These are phyloP conservation scores for Agapanthus africanus DNA, from an alignment of 106 monocot species.

Conservation along the genomic window DNA sequence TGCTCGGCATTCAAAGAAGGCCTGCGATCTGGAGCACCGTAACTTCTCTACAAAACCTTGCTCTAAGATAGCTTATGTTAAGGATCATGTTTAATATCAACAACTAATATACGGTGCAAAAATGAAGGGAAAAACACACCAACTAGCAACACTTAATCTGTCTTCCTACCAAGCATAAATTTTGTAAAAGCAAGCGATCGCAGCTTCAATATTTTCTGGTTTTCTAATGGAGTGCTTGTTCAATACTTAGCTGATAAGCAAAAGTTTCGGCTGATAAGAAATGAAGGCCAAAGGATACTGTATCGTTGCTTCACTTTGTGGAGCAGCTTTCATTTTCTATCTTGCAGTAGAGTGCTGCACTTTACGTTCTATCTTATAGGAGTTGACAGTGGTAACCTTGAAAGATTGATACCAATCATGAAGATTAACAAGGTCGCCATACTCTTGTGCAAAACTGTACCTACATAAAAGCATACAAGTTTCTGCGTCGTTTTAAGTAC, in stretches of 20 bases:
- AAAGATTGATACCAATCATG: slow-evolving; percentile 90
- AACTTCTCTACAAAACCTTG: slow-evolving; percentile 85
- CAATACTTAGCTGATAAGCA: no score
- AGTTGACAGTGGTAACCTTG: slow-evolving; percentile 21
- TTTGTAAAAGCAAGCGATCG: no score
- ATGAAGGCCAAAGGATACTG: slow-evolving; percentile 97
- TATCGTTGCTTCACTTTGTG: slow-evolving; percentile 49
- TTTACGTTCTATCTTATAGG: slow-evolving; percentile 34
- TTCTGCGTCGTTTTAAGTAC: no score
- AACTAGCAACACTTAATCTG: no score
- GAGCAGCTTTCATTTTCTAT: slow-evolving; percentile 37
- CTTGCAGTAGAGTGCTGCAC: slow-evolving; percentile 32
- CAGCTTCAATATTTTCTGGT: no score
- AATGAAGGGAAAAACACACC: no score
- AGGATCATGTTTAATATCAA: no score
- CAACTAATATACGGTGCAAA: no score
- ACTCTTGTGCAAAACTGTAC: slow-evolving; percentile 80
- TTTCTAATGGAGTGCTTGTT: no score
- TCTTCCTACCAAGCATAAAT: no score
- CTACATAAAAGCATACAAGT: no score
- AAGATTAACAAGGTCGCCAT: slow-evolving; percentile 90
- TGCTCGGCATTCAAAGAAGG: slow-evolving; percentile 86
- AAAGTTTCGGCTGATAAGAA: no score
- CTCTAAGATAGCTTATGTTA: slow-evolving; percentile 48
- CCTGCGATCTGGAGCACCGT: slow-evolving; percentile 86